Evolutionary conservation across 768 basidiomycete genomes (phyloP), one percentile per base, ranked within the genome.

Genomic region (Boletus eberwhitei): DNA sequence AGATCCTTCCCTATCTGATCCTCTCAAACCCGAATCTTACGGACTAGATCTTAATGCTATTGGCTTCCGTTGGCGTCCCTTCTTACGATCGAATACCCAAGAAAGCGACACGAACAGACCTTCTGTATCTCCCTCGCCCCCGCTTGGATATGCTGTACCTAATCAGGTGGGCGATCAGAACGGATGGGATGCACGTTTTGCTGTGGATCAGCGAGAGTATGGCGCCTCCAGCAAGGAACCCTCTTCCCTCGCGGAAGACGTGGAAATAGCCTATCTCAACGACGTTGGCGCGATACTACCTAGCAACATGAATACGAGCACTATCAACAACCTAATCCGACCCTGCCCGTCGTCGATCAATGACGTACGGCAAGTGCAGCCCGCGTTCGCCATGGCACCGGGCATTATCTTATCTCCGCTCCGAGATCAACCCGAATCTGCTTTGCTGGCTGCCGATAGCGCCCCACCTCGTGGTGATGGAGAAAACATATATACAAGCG

Each of bases 31-130:
- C 35, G 64, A 64, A 47, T 66, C 67, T 45, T 77, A 73, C 56
- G 70, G 72, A 26, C 59, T 80, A 39, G 73, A 77, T 55, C 66
- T 74, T 37, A 65, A 71, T 7, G 61, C 62, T 5, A 67, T 86
- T 9, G 80, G 80, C 60, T 87, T 86, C 59, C 74, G 64, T 48
- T 86, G 85, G 85, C 66, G 71, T 43, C 77, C 78, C 9, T 87
- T 85, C 59, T 64, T 74, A 54, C 59, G 60, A 49, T 72, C 62
- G 40, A 50, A 62, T 56, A 12, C 42, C 49, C 54, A 50, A 48
- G 59, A 57, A 44, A 43, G 41, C 7, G 29, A 47, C 16, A 52
- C 17, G 26, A 47, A 41, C 35, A 37, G 32, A 44, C 40, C 2
- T 13, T 19, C 38, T 21, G 36, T 31, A 12, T 38, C 46, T 16